Evolutionary conservation across 2,329 filamentous ascomycete genomes (phyloP), one percentile per base, ranked within the genome.

Genomic region (Trichoderma aggressivum): DNA sequence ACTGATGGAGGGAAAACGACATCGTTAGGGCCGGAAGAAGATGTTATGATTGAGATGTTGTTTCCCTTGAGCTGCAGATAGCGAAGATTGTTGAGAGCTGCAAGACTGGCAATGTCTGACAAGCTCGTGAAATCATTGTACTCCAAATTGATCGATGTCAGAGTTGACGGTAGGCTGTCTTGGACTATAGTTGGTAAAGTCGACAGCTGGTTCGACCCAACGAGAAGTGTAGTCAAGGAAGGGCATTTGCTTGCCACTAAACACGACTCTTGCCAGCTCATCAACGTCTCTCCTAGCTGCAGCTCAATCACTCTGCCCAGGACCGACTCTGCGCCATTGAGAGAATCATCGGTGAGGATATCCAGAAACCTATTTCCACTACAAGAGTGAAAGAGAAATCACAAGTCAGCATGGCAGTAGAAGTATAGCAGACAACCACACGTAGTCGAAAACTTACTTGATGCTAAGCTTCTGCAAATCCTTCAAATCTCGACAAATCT

Each of bases 31-130:
- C 74, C 76, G 7, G 77, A 71, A 8, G 77, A 71, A 2, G 79
- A 70, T 7, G 77, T 75, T 28, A 86, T 79, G 18, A 80, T 77
- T 18, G 82, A 82, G 73, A 97, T 92, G 63, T 84, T 85, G 81
- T 97, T 97, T 64, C 90, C 89, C 75, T 97, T 95, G 65, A 98
- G 86, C 66, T 94, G 87, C 0, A 90, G 82, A 67, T 86, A 88
- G 62, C 86, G 86, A 14, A 92, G 84, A 36, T 83, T 81, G 1
- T 79, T 77, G 28, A 92, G 80, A 26, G 78, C 74, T 3, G 84
- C 76, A 5, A 95, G 83, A 30, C 85, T 82, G 3, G 82, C 78
- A 4, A 94, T 74, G 62, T 90, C 87, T 1, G 85, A 81, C 24
- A 94, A 79, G 8, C 84, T 82, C 1, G 82, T 83, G 77, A 96